These are phyloP conservation scores for Ammopiptanthus mongolicus DNA, from an alignment of 306 rosid species.

Conservation along the genomic window DNA sequence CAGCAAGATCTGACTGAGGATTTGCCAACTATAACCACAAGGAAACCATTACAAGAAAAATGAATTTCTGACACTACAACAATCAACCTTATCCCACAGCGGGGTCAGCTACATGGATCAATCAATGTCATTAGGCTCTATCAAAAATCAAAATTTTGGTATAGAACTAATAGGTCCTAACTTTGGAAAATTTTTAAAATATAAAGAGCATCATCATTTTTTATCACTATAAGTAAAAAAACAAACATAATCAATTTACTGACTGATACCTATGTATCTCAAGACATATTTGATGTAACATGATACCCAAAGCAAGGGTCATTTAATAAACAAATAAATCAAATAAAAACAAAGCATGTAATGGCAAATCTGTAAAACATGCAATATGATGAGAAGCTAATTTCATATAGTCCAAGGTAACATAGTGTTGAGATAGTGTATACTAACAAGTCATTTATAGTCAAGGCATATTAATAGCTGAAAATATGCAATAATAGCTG, in stretches of 20 bases:
- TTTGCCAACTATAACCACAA: constrained; percentile 67
- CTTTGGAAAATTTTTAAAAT: not conserved
- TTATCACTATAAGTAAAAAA: not conserved
- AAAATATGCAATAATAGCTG: not conserved
- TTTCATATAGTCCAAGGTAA: not conserved
- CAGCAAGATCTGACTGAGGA: constrained; percentile 59
- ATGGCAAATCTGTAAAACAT: not conserved
- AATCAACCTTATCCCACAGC: not conserved
- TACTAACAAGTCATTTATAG: not conserved
- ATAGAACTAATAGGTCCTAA: not conserved
- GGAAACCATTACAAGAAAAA: constrained; percentile 24
- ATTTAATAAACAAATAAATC: not conserved
- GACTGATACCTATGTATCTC: not conserved
- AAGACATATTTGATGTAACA: not conserved
- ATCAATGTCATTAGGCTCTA: not conserved
- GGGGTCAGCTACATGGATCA: not conserved
- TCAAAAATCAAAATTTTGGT: not conserved
- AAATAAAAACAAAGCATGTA: not conserved
- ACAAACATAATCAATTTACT: not conserved
- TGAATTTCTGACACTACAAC: constrained; percentile 8
- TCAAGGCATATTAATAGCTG: not conserved
- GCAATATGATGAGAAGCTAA: not conserved
- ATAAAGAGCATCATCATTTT: not conserved
- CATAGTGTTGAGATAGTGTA: not conserved
- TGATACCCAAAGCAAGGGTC: not conserved